Evolutionary conservation across 345 rosid species (phyloP), one percentile per base, ranked within the genome.

Genomic region (Eucalyptus sp.): DNA sequence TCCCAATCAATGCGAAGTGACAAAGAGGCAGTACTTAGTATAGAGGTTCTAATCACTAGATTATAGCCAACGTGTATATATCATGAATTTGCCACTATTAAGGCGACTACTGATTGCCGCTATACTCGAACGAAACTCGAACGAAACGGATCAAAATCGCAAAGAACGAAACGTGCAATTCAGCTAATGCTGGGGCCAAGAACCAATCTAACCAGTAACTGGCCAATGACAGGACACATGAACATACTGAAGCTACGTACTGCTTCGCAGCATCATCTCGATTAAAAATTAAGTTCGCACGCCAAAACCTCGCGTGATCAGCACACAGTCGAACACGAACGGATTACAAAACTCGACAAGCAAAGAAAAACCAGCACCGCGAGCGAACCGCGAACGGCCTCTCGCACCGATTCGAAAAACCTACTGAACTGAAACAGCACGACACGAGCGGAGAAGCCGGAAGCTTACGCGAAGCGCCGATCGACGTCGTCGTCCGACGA

Each of bases 401-500:
- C 27, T 10, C 44, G 84, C 84, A 22, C 16, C 24, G 48, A 76
- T 41, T 76, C 48, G 48, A 56, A 20, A 20, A 31, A 49, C 7
- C 17, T 43, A 66, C 64, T 51, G 83, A 83, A 66, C 52, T 48
- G 83, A 83, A 31, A 86, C 64, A 46, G 87, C 43, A 43, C 79
- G 51, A 54, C 50, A 56, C 31, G 22, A 46, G 46, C 49, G 31
- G 31, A 50, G 87, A 13, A 17, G 80, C 64, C 50, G 25, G 33
- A 46, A 29, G 56, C 88, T 92, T 94, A 95, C 94, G 87, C 88
- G 86, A 90, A 6, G 33, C 31, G 90, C 49, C 51, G 88, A 48
- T 56, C 88, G 17, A 50, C 92, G 14, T 93, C 88, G 14, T 76
- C 93, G 14, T 93, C 95, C 84, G 50, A 94, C 1, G 94, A 91